A percentile compares a stretch with the other conserved stretches of the same genome.
phyloP scores from a whole-genome alignment of 2,329 filamentous ascomycete species.

The Verticillium longisporum region DNA sequence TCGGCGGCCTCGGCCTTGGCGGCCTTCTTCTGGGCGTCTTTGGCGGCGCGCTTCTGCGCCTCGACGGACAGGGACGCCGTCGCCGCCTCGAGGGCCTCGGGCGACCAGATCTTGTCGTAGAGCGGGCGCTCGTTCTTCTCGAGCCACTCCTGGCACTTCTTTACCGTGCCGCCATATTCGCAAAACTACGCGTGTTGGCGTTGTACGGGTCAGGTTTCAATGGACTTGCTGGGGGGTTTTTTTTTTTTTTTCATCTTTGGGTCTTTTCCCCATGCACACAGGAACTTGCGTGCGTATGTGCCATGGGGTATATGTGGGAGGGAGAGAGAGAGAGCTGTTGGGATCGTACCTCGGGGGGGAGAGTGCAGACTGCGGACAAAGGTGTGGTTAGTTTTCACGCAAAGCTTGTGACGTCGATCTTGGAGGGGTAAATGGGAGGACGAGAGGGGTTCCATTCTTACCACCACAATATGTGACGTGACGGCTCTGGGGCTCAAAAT shows the following conservation, averaged over 20 bases:
- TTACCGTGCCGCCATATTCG: conserved; percentile 93
- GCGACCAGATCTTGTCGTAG: conserved; percentile 77
- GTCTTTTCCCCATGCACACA: no score
- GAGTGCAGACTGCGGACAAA: conserved; percentile 46
- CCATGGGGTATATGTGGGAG: not conserved
- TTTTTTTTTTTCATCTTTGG: no score
- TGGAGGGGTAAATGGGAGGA: not conserved
- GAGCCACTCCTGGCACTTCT: conserved; percentile 97
- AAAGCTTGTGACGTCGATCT: not conserved
- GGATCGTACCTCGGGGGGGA: conserved; percentile 54
- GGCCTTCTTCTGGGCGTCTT: conserved; percentile 95
- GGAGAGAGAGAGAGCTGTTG: not conserved
- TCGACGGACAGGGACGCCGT: conserved; percentile 82
- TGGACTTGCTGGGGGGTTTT: no score
- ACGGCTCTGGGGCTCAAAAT: conserved; percentile 43
- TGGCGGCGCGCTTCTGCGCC: conserved; percentile 88
- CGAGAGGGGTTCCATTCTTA: conserved; percentile 26
- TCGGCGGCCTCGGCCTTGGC: conserved; percentile 87
- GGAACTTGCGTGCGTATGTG: no score
- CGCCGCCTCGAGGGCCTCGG: conserved; percentile 76
- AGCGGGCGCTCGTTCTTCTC: conserved; percentile 65
- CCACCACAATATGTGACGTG: conserved; percentile 52
- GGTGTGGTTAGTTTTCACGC: not conserved
- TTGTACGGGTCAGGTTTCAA: conserved; percentile 6
- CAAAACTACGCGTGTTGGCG: conserved; percentile 65